Evolutionary conservation across 73 alveolate species (phyloP).

Genomic region (Paramecium primaurelia): DNA sequence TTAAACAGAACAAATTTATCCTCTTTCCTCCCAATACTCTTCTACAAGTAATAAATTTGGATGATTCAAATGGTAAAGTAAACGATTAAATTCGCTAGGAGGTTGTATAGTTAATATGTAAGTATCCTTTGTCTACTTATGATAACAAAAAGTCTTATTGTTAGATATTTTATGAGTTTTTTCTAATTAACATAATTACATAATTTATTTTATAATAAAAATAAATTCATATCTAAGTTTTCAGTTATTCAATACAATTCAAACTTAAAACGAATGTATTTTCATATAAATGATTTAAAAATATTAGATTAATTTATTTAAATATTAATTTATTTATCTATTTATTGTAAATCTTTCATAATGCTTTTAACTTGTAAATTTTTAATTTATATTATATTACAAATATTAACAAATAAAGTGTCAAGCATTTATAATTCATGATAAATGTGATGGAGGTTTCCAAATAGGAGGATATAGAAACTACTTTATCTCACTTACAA

Average conservation of each 20-base stretch:
- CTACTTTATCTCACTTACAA: background rate
- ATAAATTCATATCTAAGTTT: background rate
- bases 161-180: background rate
- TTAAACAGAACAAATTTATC: background rate
- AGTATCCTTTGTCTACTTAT: background rate
- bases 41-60: background rate
- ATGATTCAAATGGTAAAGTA: background rate
- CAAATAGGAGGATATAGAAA: conserved; percentile 25
- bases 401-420: background rate
- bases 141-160: background rate
- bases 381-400: no score
- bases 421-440: background rate
- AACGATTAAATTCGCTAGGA: background rate
- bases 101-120: background rate
- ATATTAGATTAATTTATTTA: no score
- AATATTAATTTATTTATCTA: no score
- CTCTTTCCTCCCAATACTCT: conserved; percentile 6
- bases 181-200: background rate
- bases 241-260: background rate
- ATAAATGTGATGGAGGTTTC: conserved; percentile 18
- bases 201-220: background rate
- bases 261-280: no score
- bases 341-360: no score
- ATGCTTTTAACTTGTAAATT: no score
- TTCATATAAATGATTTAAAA: no score